Evolutionary conservation across 2,329 filamentous ascomycete species (phyloP).

Genomic region (Trichothecium roseum): DNA sequence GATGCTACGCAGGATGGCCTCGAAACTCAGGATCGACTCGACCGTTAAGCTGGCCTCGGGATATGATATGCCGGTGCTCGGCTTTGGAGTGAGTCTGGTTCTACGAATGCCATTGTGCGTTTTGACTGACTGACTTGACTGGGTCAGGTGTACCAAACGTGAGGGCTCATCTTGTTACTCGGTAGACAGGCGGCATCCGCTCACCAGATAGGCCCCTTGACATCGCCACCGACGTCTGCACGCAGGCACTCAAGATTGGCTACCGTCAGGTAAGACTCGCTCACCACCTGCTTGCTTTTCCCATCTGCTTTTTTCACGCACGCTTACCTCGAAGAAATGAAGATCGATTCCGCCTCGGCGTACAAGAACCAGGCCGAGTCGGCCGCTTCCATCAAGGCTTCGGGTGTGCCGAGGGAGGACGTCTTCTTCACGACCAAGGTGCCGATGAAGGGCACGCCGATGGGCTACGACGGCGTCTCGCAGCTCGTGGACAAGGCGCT

Average conservation of each 20-base stretch:
- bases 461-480: slow-evolving; percentile 53
- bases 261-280: slow-evolving; percentile 38
- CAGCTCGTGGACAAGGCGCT: slow-evolving; percentile 54
- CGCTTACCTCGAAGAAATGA: slow-evolving; percentile 1
- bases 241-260: slow-evolving; percentile 36
- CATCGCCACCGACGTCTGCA: slow-evolving; percentile 22
- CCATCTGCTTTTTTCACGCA: no score
- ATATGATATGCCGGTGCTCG: slow-evolving; percentile 39
- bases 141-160: slow-evolving; percentile 49
- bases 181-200: slow-evolving; percentile 1
- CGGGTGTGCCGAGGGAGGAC: slow-evolving; percentile 31
- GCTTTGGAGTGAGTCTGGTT: slow-evolving; percentile 37
- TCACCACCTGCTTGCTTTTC: no score
- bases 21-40: slow-evolving; percentile 33
- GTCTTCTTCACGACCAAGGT: slow-evolving; percentile 50
- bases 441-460: slow-evolving; percentile 23
- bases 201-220: slow-evolving; percentile 17
- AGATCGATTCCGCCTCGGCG: slow-evolving; percentile 43
- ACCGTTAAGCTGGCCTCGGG: slow-evolving; percentile 44
- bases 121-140: slow-evolving; percentile 1
- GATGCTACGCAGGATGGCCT: slow-evolving; percentile 28
- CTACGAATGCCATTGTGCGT: neutral
- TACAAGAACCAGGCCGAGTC: slow-evolving; percentile 41
- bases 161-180: slow-evolving; percentile 10
- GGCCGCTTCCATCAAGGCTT: slow-evolving; percentile 31